Evolutionary conservation across 108 stramenopile species (phyloP).

Genomic region (Epithemia pelagica): DNA sequence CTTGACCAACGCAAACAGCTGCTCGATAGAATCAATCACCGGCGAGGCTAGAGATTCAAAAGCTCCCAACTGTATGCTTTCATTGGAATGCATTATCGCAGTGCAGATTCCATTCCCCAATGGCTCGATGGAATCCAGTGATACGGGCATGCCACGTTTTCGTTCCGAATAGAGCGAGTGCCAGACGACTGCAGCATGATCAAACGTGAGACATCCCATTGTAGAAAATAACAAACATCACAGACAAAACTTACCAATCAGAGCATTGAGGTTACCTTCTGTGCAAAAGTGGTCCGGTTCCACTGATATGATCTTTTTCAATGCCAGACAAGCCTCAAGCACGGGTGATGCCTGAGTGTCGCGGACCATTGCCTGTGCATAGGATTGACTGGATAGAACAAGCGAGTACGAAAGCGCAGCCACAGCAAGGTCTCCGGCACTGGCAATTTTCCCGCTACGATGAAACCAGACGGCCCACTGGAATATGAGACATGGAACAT

Average conservation of each 20-base stretch:
- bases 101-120: not conserved
- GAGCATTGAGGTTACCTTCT: not conserved
- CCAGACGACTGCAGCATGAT: not conserved
- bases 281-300: not conserved
- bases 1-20: not conserved
- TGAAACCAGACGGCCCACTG: not conserved
- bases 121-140: not conserved
- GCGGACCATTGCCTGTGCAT: not conserved
- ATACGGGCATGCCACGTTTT: not conserved
- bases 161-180: not conserved
- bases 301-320: not conserved
- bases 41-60: not conserved
- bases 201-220: too few species aligned
- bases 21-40: not conserved
- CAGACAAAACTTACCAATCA: not conserved
- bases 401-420: not conserved
- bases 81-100: not conserved
- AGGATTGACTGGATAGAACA: not conserved
- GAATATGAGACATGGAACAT: not conserved
- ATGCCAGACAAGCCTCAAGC: not conserved
- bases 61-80: not conserved
- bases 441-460: not conserved
- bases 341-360: not conserved
- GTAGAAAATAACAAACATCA: not conserved
- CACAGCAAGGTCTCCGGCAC: not conserved